Evolutionary conservation across 2,329 filamentous ascomycete species (phyloP).

Genomic region (Helotiales sp.): DNA sequence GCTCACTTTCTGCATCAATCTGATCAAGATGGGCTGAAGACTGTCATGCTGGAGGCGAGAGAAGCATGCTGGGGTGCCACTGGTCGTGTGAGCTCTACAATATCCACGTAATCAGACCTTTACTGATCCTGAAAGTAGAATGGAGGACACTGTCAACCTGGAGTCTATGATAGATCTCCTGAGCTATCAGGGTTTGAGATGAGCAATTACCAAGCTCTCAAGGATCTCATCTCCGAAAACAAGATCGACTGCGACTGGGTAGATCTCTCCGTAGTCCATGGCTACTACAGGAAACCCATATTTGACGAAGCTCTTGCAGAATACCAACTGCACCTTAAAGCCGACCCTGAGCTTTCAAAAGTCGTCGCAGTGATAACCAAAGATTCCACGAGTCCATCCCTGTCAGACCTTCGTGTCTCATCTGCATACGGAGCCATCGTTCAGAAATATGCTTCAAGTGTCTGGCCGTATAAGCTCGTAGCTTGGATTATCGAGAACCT

Average conservation of each 20-base stretch:
- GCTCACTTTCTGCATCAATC: conserved; percentile 59
- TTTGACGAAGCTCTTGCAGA: conserved; percentile 52
- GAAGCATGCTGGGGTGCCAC: conserved; percentile 85
- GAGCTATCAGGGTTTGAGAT: conserved; percentile 72
- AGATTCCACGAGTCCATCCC: conserved; percentile 33
- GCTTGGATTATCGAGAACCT: conserved; percentile 62
- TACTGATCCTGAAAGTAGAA: conserved; percentile 45
- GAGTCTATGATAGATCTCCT: conserved; percentile 60
- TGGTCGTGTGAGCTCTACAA: conserved; percentile 60
- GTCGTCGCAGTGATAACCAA: conserved; percentile 36
- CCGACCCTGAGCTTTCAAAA: conserved; percentile 57
- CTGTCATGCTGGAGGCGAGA: conserved; percentile 74
- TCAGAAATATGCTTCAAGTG: conserved; percentile 62
- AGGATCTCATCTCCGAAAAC: conserved; percentile 55
- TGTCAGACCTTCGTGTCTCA: conserved; percentile 55
- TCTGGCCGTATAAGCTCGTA: conserved; percentile 87
- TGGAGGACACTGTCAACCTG: conserved; percentile 74
- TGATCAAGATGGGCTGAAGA: conserved; percentile 43
- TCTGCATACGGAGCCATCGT: conserved; percentile 63
- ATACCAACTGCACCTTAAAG: conserved; percentile 50
- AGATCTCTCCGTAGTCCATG: conserved; percentile 61
- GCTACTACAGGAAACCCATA: conserved; percentile 56
- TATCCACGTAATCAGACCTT: neutral
- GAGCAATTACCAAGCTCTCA: conserved; percentile 62
- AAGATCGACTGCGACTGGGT: conserved; percentile 70